Evolutionary conservation across 23 red algal species (phyloP), one percentile per base, ranked within the genome.

Genomic region (Gracilariopsis chorda): DNA sequence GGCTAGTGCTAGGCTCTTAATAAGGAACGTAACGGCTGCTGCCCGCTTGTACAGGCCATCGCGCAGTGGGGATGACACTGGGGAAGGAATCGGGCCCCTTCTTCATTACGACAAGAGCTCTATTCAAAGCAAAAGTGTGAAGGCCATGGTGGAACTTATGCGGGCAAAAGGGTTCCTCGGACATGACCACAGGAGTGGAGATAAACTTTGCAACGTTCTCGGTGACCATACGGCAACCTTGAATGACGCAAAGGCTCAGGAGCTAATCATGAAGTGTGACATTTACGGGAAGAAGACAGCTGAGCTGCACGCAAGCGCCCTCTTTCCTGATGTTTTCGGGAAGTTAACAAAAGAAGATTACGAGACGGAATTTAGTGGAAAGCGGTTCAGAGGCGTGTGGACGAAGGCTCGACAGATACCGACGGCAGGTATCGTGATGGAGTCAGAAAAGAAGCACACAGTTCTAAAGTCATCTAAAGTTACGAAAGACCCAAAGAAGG

Each of bases 81-180:
- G 20, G 13, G 55, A 37, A 28, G 7, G 61, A 1, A 4, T 62
- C 32, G 55, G 2, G 10, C 48, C 44, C 8, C 75, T 56, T 24
- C 10, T 2, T 27, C 6, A 10, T 1, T 80, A 51, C 49, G 75
- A 55, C n/a, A 57, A 30, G 32, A 1, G 4, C 23, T 23, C 75
- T 51, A 47, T 48, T 49, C 75, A 80, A 23, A 57, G 40, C 25
- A 28, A n/a, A 1, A 53, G 8, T 53, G 75, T 80, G 1, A 41
- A 25, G 3, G 75, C 21, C 6, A 49, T 80, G 48, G 75, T 80
- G 27, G 33, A 80, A n/a, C 75, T 80, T 1, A 80, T 80, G 75
- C 75, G 75, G 14, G 24, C 27, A 7, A 80, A 80, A 51, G 46
- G 44, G 3, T 80, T 57, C 28, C 37, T 80, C 25, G 27, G 21